Conservation (phyloP, 441 rosid species). For the Arabidopsis hybrid region DNA sequence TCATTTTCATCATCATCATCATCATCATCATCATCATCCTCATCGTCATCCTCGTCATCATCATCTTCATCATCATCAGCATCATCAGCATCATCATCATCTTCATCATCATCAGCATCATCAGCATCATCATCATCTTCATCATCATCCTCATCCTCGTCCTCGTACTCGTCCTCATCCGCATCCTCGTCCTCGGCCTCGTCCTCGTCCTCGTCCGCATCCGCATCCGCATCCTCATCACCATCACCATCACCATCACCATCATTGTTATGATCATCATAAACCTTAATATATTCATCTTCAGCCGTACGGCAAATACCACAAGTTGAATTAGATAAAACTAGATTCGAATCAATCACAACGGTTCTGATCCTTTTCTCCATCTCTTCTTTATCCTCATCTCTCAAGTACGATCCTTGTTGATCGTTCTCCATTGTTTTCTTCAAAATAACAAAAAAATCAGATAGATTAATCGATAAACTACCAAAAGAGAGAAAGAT, state of each 20-base stretch:
- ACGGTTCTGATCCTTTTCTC: neutral
- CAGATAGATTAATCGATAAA: neutral
- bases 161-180: neutral
- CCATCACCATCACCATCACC: neutral
- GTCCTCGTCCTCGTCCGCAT: neutral
- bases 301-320: neutral
- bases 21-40: too few relatives aligned
- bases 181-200: neutral
- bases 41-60: too few relatives aligned
- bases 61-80: too few relatives aligned
- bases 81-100: too few relatives aligned
- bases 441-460: neutral
- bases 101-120: too few relatives aligned
- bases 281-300: neutral
- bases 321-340: neutral
- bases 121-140: too few relatives aligned
- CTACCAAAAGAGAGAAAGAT: neutral
- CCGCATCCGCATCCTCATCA: neutral
- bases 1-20: too few relatives aligned
- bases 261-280: neutral
- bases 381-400: conserved; percentile 1
- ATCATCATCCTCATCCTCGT: neutral
- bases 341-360: neutral
- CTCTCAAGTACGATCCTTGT: neutral
- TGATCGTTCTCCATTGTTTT: conserved; percentile 7